phyloP scores from a whole-genome alignment of 108 stramenopile genomes.

The Nitzschia putrida region DNA sequence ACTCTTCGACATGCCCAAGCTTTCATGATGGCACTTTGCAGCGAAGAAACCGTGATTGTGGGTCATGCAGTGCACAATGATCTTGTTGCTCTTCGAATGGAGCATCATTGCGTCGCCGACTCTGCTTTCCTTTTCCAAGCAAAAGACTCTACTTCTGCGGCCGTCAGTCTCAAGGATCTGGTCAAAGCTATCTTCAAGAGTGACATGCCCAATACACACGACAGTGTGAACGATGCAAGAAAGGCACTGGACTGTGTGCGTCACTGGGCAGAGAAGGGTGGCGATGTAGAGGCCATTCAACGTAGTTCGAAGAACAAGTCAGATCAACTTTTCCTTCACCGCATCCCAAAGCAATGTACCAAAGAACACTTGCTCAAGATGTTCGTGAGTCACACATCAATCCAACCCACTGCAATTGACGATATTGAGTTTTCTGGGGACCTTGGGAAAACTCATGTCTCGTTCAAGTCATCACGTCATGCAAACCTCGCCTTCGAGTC shows the following conservation, averaged over 20 bases:
- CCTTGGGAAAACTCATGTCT: slow-evolving; percentile 72
- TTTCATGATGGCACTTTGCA: slow-evolving; percentile 90
- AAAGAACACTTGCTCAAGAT: slow-evolving; percentile 60
- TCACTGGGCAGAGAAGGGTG: slow-evolving; percentile 51
- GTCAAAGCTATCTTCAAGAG: slow-evolving; percentile 57
- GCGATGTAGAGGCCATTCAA: slow-evolving; percentile 61
- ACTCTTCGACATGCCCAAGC: slow-evolving; percentile 93
- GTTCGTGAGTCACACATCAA: slow-evolving; percentile 66
- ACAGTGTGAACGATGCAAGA: slow-evolving; percentile 86
- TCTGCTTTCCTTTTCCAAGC: slow-evolving; percentile 81
- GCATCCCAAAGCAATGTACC: slow-evolving; percentile 60
- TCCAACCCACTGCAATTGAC: slow-evolving; percentile 60
- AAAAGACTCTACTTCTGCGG: slow-evolving; percentile 48
- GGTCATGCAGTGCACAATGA: slow-evolving; percentile 95
- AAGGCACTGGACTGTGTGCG: slow-evolving; percentile 64
- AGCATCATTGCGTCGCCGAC: slow-evolving; percentile 81
- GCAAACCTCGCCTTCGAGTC: slow-evolving; percentile 75
- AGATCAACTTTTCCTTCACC: slow-evolving; percentile 74
- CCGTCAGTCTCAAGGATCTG: slow-evolving; percentile 74
- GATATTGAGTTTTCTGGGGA: slow-evolving; percentile 65
- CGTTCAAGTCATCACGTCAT: slow-evolving; percentile 57
- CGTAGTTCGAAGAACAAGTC: slow-evolving; percentile 34
- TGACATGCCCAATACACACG: slow-evolving; percentile 85
- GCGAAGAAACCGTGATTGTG: slow-evolving; percentile 89
- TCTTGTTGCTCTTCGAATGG: slow-evolving; percentile 83